Base-by-base conservation (phyloP, 2,329 filamentous ascomycete species). In the Magnaporthiopsis rhizophila region DNA sequence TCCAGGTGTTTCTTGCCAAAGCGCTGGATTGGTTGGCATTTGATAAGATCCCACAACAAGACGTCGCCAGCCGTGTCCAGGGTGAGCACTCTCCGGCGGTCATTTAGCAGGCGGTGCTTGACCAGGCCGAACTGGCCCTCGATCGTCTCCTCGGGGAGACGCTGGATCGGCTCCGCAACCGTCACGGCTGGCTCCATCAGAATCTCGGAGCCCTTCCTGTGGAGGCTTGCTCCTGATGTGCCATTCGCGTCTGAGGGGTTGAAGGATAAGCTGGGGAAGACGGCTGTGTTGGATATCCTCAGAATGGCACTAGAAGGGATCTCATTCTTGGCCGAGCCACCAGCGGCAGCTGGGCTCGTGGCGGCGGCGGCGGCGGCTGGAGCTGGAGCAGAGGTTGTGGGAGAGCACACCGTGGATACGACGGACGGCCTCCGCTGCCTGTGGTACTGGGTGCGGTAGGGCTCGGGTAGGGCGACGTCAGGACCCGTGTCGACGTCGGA, bases 61-160 rank as follows among this genome's bases (percentile, higher is more conserved):
- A 98, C 93, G 72, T 99, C 95, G 21, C 95, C 95, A 1, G 94
- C 93, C 2, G 95, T 97, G 75, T 99, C 95, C 63, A 97, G 80
- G 0, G 95, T 99, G 68, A 99, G 80, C 4, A 96, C 93, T 65
- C 92, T 86, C 72, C 91, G 89, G 69, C 94, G 85, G 74, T 99
- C 94, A 74, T 96, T 98, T 66, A 99, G 81, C 69, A 98, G 83
- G 70, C 89, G 88, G 74, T 97, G 91, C 76, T 98, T 99, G 66
- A 98, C 92, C 63, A 99, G 79, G 12, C 95, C 95, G 76, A 97
- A 94, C 71, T 97, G 93, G 1, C 95, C 95, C 76, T 97, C 92
- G 61, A 99, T 95, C 0, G 90, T 92, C 73, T 94, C 91, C 68
- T 88, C 86, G 1, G 89, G 89, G 64, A 88, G 74, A 63, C 86